Conservation (phyloP, 441 rosid species). For the Erodium texanum region DNA sequence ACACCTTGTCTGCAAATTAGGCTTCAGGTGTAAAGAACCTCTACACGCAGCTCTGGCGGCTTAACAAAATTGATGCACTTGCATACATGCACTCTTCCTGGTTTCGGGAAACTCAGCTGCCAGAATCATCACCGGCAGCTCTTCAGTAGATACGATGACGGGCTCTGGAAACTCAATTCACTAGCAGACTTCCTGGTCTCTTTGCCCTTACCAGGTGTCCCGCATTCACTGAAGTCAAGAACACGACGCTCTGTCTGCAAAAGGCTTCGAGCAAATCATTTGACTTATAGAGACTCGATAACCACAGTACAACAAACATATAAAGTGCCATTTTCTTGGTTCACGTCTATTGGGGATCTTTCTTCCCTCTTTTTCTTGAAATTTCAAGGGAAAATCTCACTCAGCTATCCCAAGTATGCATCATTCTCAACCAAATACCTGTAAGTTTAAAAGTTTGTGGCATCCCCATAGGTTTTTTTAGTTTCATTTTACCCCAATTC, state of each 20-base stretch:
- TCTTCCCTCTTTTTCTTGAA: too few species aligned
- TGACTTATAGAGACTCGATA: neutral
- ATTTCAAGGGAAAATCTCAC: too few species aligned
- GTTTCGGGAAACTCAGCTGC: too few species aligned
- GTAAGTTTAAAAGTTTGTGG: too few species aligned
- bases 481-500: too few species aligned
- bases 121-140: constrained; percentile 56
- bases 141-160: constrained; percentile 70
- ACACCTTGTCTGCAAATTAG: neutral
- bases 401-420: too few species aligned
- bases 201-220: constrained; percentile 52
- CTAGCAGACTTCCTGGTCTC: constrained; percentile 36
- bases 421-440: too few species aligned
- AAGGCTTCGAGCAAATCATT: neutral
- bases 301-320: neutral
- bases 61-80: too few species aligned
- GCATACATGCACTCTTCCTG: too few species aligned
- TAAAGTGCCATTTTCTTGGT: neutral
- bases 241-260: constrained; percentile 65
- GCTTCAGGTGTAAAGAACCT: neutral
- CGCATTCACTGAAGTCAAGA: constrained; percentile 92
- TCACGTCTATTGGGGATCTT: neutral
- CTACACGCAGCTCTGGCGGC: neutral
- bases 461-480: too few species aligned
- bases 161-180: constrained; percentile 39